Base-by-base conservation (phyloP, 1,139 yeast genomes). In the Protomyces arabidopsidicola region DNA sequence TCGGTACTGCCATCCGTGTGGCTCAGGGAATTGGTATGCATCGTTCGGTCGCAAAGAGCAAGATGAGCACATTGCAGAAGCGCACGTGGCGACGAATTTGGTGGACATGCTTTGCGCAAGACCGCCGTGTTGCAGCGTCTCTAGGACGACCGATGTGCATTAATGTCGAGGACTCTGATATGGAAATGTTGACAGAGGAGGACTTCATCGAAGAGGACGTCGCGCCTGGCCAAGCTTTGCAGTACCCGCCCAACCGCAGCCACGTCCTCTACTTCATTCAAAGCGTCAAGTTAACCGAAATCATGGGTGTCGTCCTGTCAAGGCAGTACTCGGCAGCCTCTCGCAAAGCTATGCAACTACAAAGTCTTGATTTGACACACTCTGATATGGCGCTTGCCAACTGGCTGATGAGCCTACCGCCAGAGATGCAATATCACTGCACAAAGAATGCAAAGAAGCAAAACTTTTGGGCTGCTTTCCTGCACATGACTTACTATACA, bases 21-120 rank as follows among this genome's bases (percentile, higher is more conserved):
- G 95, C 95, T 1, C 93, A 87, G 71, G 90, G 91, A 10, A 84
- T 85, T 73, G 95, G 95, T 0, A 79, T 88, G 70, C 93, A 88
- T 72, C 78, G 90, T 70, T 68, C 69, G 58, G 70, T 67, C 18
- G 69, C 68, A 20, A 62, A 67, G 34, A 69, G 73, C 2, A 70
- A 70, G 35, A 69, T 74, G 65, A 68, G 76, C 45, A 68, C 72
- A 1, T 75, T 79, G 22, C 88, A 85, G 65, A 82, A 83, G 71
- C 81, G 82, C 65, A 75, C 84, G 64, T 84, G 88, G 83, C 80
- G 86, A 68, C 77, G 90, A 59, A 80, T 87, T 24, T 88, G 93
- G 91, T 88, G 96, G 96, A 80, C 86, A 66, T 75, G 88, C 34
- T 87, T 86, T 72, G 83, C 84, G 66, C 84, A 88, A 57, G 51